Evolutionary conservation across 306 rosid genomes (phyloP).

Genomic region (Malus asiatica): DNA sequence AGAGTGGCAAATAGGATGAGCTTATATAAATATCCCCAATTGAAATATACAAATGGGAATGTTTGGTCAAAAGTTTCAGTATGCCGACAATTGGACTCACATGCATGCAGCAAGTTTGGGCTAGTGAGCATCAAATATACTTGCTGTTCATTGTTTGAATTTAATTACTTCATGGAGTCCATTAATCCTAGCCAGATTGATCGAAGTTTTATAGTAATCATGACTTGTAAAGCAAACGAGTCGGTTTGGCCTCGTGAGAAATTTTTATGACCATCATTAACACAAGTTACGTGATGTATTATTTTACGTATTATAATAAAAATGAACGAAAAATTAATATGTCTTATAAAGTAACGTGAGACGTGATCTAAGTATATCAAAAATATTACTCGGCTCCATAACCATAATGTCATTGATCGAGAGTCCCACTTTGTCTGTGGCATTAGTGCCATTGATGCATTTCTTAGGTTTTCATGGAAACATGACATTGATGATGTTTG

Average conservation of each 20-base stretch:
- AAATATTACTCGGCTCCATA: too few species aligned
- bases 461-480: background rate
- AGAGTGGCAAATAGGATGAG: background rate
- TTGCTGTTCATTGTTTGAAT: background rate
- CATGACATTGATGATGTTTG: constrained; percentile 3
- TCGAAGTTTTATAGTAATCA: background rate
- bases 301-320: too few species aligned
- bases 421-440: constrained; percentile 8
- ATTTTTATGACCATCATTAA: too few species aligned
- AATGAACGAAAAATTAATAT: too few species aligned
- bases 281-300: too few species aligned
- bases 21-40: constrained; percentile 9
- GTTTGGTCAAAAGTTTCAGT: constrained; percentile 6
- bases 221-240: background rate
- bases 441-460: background rate
- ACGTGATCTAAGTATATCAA: too few species aligned
- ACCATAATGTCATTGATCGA: background rate
- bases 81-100: constrained; percentile 19
- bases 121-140: background rate
- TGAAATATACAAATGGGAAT: constrained; percentile 2
- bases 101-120: constrained; percentile 11
- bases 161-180: background rate
- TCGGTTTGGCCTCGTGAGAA: background rate
- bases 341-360: too few species aligned
- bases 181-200: background rate